phyloP scores from a whole-genome alignment of 1,284 basidiomycete species.

The Austroboletus novae-zelandiae region DNA sequence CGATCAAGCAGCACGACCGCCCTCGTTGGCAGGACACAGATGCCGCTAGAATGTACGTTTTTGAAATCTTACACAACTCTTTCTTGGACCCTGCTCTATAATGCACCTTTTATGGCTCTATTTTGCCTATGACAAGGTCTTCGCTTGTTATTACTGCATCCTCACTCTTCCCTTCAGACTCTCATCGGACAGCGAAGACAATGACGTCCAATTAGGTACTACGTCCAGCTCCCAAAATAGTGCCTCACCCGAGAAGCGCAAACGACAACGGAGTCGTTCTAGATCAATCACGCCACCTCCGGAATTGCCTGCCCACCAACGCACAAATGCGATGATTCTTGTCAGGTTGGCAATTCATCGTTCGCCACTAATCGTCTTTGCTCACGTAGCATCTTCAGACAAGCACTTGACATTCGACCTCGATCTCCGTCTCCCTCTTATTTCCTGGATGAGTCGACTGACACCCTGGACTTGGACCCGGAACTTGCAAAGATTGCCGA shows the following conservation, averaged over 20 bases:
- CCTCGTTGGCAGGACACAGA: constrained; percentile 39
- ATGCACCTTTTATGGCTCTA: not conserved
- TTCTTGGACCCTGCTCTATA: not conserved
- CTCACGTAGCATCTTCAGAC: constrained; percentile 36
- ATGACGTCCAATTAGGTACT: constrained; percentile 40
- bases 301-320: constrained; percentile 46
- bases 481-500: constrained; percentile 57
- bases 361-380: not conserved
- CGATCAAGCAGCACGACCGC: constrained; percentile 27
- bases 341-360: constrained; percentile 47
- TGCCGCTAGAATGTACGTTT: constrained; percentile 27
- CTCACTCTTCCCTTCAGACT: constrained; percentile 23
- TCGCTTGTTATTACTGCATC: not conserved
- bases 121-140: constrained; percentile 1
- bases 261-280: constrained; percentile 56
- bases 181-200: constrained; percentile 50
- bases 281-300: constrained; percentile 74
- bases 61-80: not conserved
- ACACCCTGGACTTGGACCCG: constrained; percentile 53
- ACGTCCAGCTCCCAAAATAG: constrained; percentile 20
- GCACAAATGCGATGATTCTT: constrained; percentile 51
- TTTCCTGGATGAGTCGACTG: constrained; percentile 45
- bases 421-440: constrained; percentile 45
- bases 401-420: constrained; percentile 40
- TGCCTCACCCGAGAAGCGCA: constrained; percentile 34